Base-by-base conservation (phyloP, 1,284 basidiomycete species). In the Apiotrichum gamsii region DNA sequence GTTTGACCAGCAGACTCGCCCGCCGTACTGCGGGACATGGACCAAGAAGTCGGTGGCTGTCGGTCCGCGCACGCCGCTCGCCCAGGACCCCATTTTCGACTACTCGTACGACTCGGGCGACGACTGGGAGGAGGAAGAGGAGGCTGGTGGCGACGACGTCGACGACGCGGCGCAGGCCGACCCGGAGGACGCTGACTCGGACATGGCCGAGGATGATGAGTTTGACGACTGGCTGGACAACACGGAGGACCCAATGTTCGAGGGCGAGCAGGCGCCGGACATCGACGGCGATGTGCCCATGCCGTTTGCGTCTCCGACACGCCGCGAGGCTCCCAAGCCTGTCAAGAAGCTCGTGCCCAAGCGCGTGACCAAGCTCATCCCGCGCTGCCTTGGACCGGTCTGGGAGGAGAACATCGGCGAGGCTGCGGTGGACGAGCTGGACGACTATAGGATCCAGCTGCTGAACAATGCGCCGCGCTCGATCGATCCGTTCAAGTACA, bases 121-220 rank as follows among this genome's bases (percentile, higher is more conserved):
- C 41, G 71, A 73, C n/a, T 73, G 71, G 71, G 54, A 67, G 40
- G 70, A 71, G 14, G 70, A 72, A 29, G 66, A 70, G 41, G n/a
- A n/a, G n/a, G n/a, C n/a, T n/a, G 65, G 64, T 0, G 67, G 65
- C 4, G 54, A 56, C 3, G 70, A 72, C 28, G 68, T 69, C 10
- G 69, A 70, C 44, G 61, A 64, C 30, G 56, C 54, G 13, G 51
- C 50, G n/a, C 46, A 53, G 16, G 60, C 59, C 0, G 67, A 69
- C 2, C 61, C 56, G 20, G 59, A 58, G 0, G 67, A 69, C 2
- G 62, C 56, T 23, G 59, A 58, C n/a, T 62, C 61, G 1, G 61
- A 60, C 10, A 15, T 32, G 20, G 31, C 40, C 5, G 40, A 42
- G 5, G 40, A 42, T 13, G 63, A 65, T 30, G 64, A 68, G 39